These are phyloP conservation scores for Lasiosphaeriaceae sp. DNA, from an alignment of 495 filamentous ascomycete species.

Conservation along the genomic window DNA sequence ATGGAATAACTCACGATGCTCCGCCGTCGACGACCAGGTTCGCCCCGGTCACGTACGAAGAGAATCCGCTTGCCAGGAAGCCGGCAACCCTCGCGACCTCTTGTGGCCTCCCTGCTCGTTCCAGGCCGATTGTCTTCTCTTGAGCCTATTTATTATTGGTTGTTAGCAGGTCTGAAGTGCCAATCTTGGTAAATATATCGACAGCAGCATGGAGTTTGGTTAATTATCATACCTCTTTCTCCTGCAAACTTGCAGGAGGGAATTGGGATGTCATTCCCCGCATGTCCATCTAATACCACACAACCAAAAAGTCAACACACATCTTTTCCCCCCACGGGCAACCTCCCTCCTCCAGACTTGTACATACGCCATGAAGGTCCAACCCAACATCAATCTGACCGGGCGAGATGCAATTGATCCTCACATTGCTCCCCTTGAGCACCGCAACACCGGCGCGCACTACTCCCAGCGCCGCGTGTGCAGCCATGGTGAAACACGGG, in stretches of 20 bases:
- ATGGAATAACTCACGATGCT: constrained; percentile 36
- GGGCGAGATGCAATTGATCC: constrained; percentile 57
- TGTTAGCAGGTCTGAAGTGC: too few relatives aligned
- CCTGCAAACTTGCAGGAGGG: constrained; percentile 52
- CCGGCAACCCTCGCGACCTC: constrained; percentile 58
- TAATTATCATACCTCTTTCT: constrained; percentile 35
- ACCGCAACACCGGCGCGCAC: constrained; percentile 55
- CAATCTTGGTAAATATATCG: too few relatives aligned
- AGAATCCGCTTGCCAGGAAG: constrained; percentile 54
- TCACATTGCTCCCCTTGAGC: constrained; percentile 50
- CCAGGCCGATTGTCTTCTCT: constrained; percentile 24
- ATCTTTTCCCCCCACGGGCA: not conserved
- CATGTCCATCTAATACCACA: constrained; percentile 41
- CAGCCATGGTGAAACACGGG: constrained; percentile 53
- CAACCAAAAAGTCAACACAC: not conserved
- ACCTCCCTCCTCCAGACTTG: not conserved
- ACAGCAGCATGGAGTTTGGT: not conserved
- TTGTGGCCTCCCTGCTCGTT: constrained; percentile 34
- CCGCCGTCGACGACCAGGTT: constrained; percentile 56
- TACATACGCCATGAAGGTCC: constrained; percentile 43
- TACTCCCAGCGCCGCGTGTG: constrained; percentile 57
- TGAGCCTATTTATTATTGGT: too few relatives aligned
- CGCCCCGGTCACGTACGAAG: constrained; percentile 52
- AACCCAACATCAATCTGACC: constrained; percentile 59
- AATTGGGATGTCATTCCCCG: constrained; percentile 52